Conservation (phyloP, 257 asterid genomes). For the Solanum arcanum region DNA sequence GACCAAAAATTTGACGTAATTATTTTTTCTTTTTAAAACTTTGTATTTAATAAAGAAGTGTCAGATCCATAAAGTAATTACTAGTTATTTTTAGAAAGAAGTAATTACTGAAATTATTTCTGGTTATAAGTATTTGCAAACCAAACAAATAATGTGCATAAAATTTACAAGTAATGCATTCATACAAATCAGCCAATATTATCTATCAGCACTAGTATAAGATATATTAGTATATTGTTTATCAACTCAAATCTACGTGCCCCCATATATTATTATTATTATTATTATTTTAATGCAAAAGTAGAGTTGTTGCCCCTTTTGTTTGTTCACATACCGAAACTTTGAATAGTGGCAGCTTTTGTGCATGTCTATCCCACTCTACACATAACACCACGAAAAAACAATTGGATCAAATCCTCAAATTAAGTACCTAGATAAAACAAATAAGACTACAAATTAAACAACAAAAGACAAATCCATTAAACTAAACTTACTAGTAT, state of each 20-base stretch:
- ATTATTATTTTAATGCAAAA: neutral
- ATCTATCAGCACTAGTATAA: neutral
- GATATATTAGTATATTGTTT: neutral
- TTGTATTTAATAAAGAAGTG: too few relatives aligned
- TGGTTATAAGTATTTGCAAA: neutral
- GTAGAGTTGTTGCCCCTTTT: constrained; percentile 22
- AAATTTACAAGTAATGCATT: neutral
- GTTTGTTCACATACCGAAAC: constrained; percentile 59
- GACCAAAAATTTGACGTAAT: neutral
- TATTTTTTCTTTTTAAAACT: neutral
- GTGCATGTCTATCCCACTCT: constrained; percentile 38
- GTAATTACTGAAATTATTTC: neutral
- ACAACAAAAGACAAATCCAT: neutral
- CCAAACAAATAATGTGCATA: neutral
- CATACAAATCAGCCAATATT: neutral
- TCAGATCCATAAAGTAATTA: neutral
- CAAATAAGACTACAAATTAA: neutral
- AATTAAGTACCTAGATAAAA: constrained; percentile 35
- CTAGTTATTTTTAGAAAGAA: neutral
- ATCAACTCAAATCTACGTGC: neutral
- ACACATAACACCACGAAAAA: constrained; percentile 39
- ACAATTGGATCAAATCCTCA: constrained; percentile 42
- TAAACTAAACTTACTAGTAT: neutral
- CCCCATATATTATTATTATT: neutral
- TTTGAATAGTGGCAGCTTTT: constrained; percentile 72